These are phyloP conservation scores for Venturiaceae sp. DNA, from an alignment of 2,329 filamentous ascomycete species.

Conservation along the genomic window DNA sequence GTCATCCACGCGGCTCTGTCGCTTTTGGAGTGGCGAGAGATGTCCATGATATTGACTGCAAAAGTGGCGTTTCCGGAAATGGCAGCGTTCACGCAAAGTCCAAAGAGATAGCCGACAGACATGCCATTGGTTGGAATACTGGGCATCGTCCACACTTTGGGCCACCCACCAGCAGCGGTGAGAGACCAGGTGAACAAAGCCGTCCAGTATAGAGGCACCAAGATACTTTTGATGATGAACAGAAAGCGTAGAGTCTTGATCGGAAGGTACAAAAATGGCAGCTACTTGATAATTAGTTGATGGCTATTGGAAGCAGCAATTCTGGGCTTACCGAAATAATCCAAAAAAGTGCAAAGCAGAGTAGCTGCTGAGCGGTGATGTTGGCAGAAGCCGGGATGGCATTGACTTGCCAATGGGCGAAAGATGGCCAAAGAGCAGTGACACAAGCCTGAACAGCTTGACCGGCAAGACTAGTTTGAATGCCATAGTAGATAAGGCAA, in stretches of 20 bases:
- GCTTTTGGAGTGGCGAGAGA: slow-evolving; percentile 11
- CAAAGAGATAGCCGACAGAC: too few species aligned
- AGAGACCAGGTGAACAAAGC: too few species aligned
- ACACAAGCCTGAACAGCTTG: neutral
- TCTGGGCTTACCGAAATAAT: slow-evolving; percentile 1
- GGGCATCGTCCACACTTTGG: too few species aligned
- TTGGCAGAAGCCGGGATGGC: slow-evolving; percentile 13
- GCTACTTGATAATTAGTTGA: too few species aligned
- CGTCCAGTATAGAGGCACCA: too few species aligned
- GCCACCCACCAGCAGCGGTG: too few species aligned
- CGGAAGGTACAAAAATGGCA: too few species aligned
- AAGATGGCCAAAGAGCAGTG: neutral
- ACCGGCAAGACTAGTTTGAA: slow-evolving; percentile 29
- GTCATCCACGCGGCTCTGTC: slow-evolving; percentile 17
- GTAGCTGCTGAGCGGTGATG: slow-evolving; percentile 36
- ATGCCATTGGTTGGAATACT: too few species aligned
- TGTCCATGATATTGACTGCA: slow-evolving; percentile 12
- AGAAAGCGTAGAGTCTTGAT: too few species aligned
- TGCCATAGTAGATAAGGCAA: slow-evolving; percentile 26
- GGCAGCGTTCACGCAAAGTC: slow-evolving; percentile 15
- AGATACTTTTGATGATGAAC: too few species aligned
- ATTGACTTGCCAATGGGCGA: neutral
- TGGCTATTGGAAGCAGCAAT: too few species aligned
- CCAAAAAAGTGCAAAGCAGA: slow-evolving; percentile 15
- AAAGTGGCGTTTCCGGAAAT: slow-evolving; percentile 18